These are phyloP conservation scores for Penicillium cosmopolitanum DNA, from an alignment of 495 filamentous ascomycete species.

Conservation along the genomic window DNA sequence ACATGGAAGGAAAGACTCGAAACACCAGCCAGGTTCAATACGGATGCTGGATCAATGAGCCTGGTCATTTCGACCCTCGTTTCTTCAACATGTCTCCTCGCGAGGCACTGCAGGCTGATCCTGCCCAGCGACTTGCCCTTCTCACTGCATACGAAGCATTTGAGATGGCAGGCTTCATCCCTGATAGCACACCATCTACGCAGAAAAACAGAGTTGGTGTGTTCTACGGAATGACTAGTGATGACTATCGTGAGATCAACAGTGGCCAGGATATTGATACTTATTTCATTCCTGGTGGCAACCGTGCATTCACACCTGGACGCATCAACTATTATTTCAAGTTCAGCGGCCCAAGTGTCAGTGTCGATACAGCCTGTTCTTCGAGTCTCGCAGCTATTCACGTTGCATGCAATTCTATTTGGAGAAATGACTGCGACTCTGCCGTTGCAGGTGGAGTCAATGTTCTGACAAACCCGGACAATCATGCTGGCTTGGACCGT, in stretches of 20 bases:
- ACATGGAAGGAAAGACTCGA: constrained; percentile 71
- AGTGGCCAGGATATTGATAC: constrained; percentile 89
- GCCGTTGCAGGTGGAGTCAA: constrained; percentile 85
- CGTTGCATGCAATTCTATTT: constrained; percentile 79
- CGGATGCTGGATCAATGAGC: constrained; percentile 88
- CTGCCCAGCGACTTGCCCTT: constrained; percentile 83
- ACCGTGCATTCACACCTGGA: constrained; percentile 84
- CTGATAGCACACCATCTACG: constrained; percentile 83
- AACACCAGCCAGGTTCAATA: constrained; percentile 86
- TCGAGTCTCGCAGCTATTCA: constrained; percentile 84
- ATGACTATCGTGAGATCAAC: constrained; percentile 92
- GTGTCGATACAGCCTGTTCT: constrained; percentile 88
- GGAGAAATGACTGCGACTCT: constrained; percentile 81
- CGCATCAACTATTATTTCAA: constrained; percentile 90
- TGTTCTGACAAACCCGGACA: constrained; percentile 80
- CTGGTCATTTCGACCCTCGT: constrained; percentile 79
- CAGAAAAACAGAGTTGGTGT: constrained; percentile 83
- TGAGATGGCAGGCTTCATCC: constrained; percentile 88
- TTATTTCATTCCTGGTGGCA: constrained; percentile 90
- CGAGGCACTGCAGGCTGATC: constrained; percentile 87
- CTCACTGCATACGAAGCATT: constrained; percentile 88
- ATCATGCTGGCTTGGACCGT: constrained; percentile 79
- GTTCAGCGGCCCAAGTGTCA: constrained; percentile 84
- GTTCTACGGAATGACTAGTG: constrained; percentile 91
- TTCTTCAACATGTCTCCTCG: constrained; percentile 98